phyloP scores from a whole-genome alignment of 176 grass and related monocot genomes.

The Sorghum bicolor region DNA sequence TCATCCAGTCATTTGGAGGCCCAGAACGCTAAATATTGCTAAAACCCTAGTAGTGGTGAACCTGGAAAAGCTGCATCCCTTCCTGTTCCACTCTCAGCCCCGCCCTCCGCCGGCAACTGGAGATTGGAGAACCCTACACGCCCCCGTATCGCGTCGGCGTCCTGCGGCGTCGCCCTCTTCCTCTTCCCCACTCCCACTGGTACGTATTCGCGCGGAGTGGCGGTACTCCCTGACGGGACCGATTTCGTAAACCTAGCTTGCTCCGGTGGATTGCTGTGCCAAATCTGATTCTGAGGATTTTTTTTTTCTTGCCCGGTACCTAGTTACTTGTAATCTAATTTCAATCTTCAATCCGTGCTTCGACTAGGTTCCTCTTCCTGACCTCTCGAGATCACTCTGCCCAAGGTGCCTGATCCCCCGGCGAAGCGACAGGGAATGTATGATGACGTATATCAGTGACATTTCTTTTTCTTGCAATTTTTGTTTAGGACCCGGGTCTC shows the following conservation, averaged over 20 bases:
- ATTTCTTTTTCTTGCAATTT: not conserved
- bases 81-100: too few relatives aligned
- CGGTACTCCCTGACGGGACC: not conserved
- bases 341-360: not conserved
- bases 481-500: not conserved
- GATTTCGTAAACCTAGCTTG: not conserved
- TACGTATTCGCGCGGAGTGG: not conserved
- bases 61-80: not conserved
- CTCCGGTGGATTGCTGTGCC: too few relatives aligned
- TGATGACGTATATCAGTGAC: not conserved
- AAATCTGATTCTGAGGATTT: not conserved
- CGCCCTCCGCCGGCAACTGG: not conserved
- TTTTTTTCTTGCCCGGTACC: not conserved
- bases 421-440: not conserved
- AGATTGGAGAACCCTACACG: not conserved
- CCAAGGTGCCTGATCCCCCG: not conserved
- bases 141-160: not conserved
- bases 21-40: not conserved
- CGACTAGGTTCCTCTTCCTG: not conserved
- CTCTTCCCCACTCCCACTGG: not conserved
- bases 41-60: not conserved
- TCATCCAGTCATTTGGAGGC: not conserved
- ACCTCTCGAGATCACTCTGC: not conserved
- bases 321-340: not conserved
- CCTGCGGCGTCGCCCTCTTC: not conserved